A percentile compares a stretch with the other conserved stretches of the same genome.
Evolutionary conservation across 257 asterid genomes (phyloP).

Genomic region (Jacaranda copaia): DNA sequence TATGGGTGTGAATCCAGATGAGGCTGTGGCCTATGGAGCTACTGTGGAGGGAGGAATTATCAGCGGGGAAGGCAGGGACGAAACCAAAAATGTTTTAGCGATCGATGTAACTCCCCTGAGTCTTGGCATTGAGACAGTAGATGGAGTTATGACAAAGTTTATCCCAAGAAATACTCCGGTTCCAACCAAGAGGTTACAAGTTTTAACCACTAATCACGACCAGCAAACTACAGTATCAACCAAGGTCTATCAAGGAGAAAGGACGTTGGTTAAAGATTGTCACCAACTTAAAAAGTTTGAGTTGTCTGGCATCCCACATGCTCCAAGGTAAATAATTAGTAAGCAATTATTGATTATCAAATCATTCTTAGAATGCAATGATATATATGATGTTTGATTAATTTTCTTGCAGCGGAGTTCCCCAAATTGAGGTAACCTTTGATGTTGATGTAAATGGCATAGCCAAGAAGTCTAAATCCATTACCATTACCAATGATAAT

Average conservation of each 20-base stretch:
- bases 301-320: constrained; percentile 53
- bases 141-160: constrained; percentile 64
- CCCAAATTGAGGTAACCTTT: constrained; percentile 61
- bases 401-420: constrained; percentile 48
- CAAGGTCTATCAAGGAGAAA: constrained; percentile 59
- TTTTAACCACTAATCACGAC: constrained; percentile 54
- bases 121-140: constrained; percentile 62
- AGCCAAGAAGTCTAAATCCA: constrained; percentile 49
- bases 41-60: constrained; percentile 63
- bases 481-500: constrained; percentile 53
- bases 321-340: constrained; percentile 47
- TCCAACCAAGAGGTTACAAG: constrained; percentile 60
- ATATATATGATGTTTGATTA: background rate
- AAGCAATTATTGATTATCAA: too few species aligned
- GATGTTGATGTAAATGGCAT: constrained; percentile 36
- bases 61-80: constrained; percentile 61
- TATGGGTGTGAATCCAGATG: constrained; percentile 62
- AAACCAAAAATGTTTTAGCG: constrained; percentile 39
- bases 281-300: constrained; percentile 56
- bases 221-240: constrained; percentile 24
- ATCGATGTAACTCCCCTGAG: constrained; percentile 44
- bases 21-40: constrained; percentile 64
- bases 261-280: constrained; percentile 56
- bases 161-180: constrained; percentile 56
- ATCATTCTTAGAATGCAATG: too few species aligned